Evolutionary conservation across 176 grass and related monocot genomes (phyloP).

Genomic region (Triticum monococcum): DNA sequence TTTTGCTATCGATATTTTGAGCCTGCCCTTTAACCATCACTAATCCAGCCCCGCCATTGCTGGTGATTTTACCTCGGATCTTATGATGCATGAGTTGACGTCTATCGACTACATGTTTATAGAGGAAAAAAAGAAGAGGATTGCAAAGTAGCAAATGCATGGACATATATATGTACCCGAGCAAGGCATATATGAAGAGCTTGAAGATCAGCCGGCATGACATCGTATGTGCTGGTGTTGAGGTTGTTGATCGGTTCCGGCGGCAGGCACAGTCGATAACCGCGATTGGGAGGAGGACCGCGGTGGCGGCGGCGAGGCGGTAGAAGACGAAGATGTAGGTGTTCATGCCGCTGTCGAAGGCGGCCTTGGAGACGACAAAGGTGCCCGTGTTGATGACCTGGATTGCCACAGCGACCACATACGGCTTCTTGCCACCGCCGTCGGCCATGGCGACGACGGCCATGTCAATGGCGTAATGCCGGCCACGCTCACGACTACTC

Average conservation of each 20-base stretch:
- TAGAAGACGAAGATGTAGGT: conserved; percentile 59
- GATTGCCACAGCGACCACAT: conserved; percentile 34
- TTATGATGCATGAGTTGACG: no score
- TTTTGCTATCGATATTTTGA: no score
- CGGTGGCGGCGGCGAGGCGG: conserved; percentile 38
- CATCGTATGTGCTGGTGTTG: not conserved
- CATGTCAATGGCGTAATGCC: not conserved
- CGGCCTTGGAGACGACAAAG: conserved; percentile 45
- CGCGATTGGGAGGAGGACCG: not conserved
- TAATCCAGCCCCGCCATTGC: no score
- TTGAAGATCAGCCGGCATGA: conserved; percentile 27
- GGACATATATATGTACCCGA: conserved; percentile 20
- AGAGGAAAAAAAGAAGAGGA: no score
- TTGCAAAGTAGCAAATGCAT: not conserved
- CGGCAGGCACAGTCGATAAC: not conserved
- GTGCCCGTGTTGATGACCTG: conserved; percentile 39
- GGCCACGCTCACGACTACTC: no score
- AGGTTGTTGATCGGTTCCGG: not conserved
- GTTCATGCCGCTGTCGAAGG: conserved; percentile 44
- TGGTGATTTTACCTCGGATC: no score
- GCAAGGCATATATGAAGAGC: conserved; percentile 49
- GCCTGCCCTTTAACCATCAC: no score
- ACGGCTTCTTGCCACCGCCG: conserved; percentile 25
- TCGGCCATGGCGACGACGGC: no score
- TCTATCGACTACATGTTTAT: no score